Evolutionary conservation across 352 stramenopile genomes (phyloP), one percentile per base, ranked within the genome.

Genomic region (Phytophthora syringae): DNA sequence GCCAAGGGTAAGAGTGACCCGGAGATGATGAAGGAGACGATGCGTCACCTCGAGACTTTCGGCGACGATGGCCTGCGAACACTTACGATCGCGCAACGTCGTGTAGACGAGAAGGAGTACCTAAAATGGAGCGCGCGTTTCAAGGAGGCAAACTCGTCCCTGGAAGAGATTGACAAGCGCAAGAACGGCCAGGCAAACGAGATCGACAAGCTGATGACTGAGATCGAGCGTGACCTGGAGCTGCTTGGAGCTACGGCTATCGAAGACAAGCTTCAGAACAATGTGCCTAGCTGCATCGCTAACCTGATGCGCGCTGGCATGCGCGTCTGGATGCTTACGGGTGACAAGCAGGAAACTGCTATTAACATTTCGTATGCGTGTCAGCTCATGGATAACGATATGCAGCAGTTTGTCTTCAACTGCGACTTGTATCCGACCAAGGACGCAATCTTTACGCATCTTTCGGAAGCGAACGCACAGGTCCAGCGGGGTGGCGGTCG

Each of bases 301-400:
- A 89, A 90, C 51, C 67, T 98, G 2, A 90, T 91, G 64, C 72
- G 70, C 12, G 93, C 89, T 0, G 89, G 90, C 21, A 97, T 98
- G 64, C 92, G 95, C 40, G 76, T 98, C 20, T 98, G 93, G 90
- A 95, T 98, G 72, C 85, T 98, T 16, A 98, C 94, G 10, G 93
- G 93, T 28, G 94, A 98, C 74, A 98, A 98, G 68, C 69, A 94
- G 39, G 94, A 98, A 65, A 98, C 94, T 3, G 94, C 94, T 18
- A 97, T 98, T 62, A 98, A 98, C 71, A 98, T 98, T 63, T 92
- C 82, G 28, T 97, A 96, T 55, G 88, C 90, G 6, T 97, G 88
- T 50, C 83, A 93, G 47, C 74, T 98, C 11, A 84, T 98, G 62
- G 76, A 89, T 64, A 92, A 91, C 54, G 80, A 92, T 37, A 98